Evolutionary conservation across 306 rosid species (phyloP), one percentile per base, ranked within the genome.

Genomic region (Luffa acutangula): DNA sequence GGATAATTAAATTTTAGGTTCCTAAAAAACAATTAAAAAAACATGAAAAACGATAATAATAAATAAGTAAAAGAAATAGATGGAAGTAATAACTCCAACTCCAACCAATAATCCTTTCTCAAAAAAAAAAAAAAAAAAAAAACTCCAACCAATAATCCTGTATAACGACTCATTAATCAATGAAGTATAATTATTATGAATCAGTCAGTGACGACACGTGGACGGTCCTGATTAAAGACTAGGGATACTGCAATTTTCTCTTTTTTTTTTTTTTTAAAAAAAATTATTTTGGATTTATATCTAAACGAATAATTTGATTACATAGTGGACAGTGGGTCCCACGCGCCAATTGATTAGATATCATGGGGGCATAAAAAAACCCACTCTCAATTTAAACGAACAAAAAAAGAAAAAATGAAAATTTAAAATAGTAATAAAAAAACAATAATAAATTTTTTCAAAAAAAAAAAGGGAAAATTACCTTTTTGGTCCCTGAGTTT

Each of bases 291-390:
- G 9, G 18, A 42, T 20, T 69, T 39, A 8, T 66, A 69, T 20
- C 2, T 20, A 43, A 60, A 41, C 6, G 3, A 71, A 20, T 45
- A 71, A 71, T 48, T 72, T 72, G 42, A 25, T 72, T 72, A 25
- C 5, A 46, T 46, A 8, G 77, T 72, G 59, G 42, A 7, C 3
- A 1, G 77, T 31, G 20, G 77, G 77, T 1, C 2, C 42, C 58
- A 72, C 41, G 41, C n/a, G 42, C 58, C 21, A 13, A 25, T 46
- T 25, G 77, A 72, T 72, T 46, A 46, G 77, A 71, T 71, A 12
- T 71, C 20, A 71, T 71, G 76, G 76, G 31, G 57, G 77, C 56
- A 72, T 72, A 20, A 72, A 72, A 72, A 12, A 33, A 48, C 75
- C 75, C 58, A 72, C 77, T 25, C 77, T 18, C 34, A 21, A 42